Conservation (phyloP, 2,329 filamentous ascomycete genomes). For the Allantophomopsis lycopodina region DNA sequence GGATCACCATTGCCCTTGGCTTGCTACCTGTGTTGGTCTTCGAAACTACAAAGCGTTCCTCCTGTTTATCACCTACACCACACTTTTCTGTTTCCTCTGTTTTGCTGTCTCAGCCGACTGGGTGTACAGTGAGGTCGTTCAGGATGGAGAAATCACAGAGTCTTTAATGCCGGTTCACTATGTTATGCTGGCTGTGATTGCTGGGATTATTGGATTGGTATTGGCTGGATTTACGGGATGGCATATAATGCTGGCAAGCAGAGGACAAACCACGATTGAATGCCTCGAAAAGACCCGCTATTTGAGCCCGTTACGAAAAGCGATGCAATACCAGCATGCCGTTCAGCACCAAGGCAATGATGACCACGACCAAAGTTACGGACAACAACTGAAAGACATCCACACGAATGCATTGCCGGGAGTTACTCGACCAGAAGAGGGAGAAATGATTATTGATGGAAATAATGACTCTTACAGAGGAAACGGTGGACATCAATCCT, state of each 20-base stretch:
- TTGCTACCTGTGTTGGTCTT: slow-evolving; percentile 88
- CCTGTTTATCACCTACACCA: slow-evolving; percentile 82
- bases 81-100: slow-evolving; percentile 68
- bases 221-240: slow-evolving; percentile 80
- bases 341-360: slow-evolving; percentile 30
- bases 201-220: slow-evolving; percentile 84
- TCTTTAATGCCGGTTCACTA: slow-evolving; percentile 79
- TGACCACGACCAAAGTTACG: slow-evolving; percentile 36
- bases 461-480: neutral
- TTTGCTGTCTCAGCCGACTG: slow-evolving; percentile 68
- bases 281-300: slow-evolving; percentile 94
- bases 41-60: slow-evolving; percentile 94
- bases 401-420: slow-evolving; percentile 73
- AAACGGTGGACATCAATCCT: slow-evolving; percentile 21
- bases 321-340: slow-evolving; percentile 49
- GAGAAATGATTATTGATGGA: slow-evolving; percentile 34
- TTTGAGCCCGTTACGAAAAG: slow-evolving; percentile 62
- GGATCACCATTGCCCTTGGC: slow-evolving; percentile 98
- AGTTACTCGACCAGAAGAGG: slow-evolving; percentile 69
- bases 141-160: slow-evolving; percentile 56
- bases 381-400: slow-evolving; percentile 62
- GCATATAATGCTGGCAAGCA: slow-evolving; percentile 72
- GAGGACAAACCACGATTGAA: slow-evolving; percentile 88
- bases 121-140: slow-evolving; percentile 75
- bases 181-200: slow-evolving; percentile 73